phyloP scores from a whole-genome alignment of 2,329 filamentous ascomycete species.

The Sclerotinia glacialis region DNA sequence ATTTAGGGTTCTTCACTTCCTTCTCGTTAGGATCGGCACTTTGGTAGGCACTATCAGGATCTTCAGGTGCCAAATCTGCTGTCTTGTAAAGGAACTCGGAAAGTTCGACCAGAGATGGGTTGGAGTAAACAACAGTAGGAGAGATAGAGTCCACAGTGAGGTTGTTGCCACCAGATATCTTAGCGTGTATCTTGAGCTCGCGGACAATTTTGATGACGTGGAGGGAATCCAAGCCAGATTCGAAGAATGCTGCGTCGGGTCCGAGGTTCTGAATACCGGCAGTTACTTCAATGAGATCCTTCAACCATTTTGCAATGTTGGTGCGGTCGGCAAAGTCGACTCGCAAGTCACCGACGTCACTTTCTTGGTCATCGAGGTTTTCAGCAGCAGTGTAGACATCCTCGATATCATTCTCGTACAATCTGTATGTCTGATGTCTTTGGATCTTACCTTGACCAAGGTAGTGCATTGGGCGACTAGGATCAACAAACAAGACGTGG shows the following conservation, averaged over 20 bases:
- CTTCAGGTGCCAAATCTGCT: conserved; percentile 19
- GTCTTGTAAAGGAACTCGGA: conserved; percentile 20
- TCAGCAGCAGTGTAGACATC: conserved; percentile 36
- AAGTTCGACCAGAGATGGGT: conserved; percentile 23
- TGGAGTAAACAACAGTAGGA: conserved; percentile 21
- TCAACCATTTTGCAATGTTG: conserved; percentile 23
- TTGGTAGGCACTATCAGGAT: conserved; percentile 23
- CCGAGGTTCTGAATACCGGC: conserved; percentile 20
- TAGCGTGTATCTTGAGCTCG: conserved; percentile 23
- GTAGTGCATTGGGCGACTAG: conserved; percentile 39
- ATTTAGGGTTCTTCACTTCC: conserved; percentile 5
- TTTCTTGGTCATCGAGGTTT: conserved; percentile 24
- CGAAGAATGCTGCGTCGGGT: conserved; percentile 23
- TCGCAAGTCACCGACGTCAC: conserved; percentile 11
- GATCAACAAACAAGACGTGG: conserved; percentile 38
- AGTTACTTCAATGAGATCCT: conserved; percentile 19
- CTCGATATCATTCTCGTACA: conserved; percentile 40
- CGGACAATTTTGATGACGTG: conserved; percentile 25
- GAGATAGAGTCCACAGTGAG: conserved; percentile 18
- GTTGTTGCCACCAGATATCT: conserved; percentile 19
- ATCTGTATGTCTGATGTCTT: conserved; percentile 34
- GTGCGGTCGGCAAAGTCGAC: conserved; percentile 21
- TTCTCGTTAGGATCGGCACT: conserved; percentile 19
- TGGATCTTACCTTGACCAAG: conserved; percentile 43
- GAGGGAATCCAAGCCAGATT: conserved; percentile 26